A percentile compares a stretch with the other conserved stretches of the same genome.
Conservation (phyloP, 2,329 filamentous ascomycete genomes). For the Geosmithia putterillii region DNA sequence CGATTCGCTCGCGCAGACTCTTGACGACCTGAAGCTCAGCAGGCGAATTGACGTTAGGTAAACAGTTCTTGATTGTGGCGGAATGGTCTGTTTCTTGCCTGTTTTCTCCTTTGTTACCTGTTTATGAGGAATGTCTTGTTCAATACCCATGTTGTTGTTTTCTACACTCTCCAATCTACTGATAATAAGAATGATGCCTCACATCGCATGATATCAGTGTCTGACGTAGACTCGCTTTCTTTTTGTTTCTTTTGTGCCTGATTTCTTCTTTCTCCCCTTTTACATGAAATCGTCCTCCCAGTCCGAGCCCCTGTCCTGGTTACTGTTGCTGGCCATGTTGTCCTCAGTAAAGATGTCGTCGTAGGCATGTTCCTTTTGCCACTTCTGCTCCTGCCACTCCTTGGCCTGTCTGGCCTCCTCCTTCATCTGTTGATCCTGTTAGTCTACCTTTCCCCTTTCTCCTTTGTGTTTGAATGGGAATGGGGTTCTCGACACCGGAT, state of each 20-base stretch:
- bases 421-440: conserved; percentile 45
- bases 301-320: conserved; percentile 67
- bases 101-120: not conserved
- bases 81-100: not conserved
- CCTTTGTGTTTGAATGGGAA: not conserved
- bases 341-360: conserved; percentile 84
- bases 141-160: not conserved
- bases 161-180: too few relatives aligned
- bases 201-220: too few relatives aligned
- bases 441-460: not conserved
- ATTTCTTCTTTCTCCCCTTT: not conserved
- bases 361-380: conserved; percentile 95
- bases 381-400: conserved; percentile 81
- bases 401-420: conserved; percentile 62
- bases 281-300: conserved; percentile 93
- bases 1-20: conserved; percentile 12
- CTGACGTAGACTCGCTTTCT: too few relatives aligned
- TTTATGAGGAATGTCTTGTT: not conserved
- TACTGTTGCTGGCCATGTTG: conserved; percentile 63
- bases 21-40: conserved; percentile 20
- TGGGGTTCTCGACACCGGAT: not conserved
- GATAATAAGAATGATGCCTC: too few relatives aligned
- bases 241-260: not conserved
- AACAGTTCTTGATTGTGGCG: conserved; percentile 7
- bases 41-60: conserved; percentile 19